Percentiles rank a stretch among this genome's conserved stretches.
These are phyloP conservation scores for Clavulina sp. DNA, from an alignment of 768 basidiomycete species.

Conservation along the genomic window DNA sequence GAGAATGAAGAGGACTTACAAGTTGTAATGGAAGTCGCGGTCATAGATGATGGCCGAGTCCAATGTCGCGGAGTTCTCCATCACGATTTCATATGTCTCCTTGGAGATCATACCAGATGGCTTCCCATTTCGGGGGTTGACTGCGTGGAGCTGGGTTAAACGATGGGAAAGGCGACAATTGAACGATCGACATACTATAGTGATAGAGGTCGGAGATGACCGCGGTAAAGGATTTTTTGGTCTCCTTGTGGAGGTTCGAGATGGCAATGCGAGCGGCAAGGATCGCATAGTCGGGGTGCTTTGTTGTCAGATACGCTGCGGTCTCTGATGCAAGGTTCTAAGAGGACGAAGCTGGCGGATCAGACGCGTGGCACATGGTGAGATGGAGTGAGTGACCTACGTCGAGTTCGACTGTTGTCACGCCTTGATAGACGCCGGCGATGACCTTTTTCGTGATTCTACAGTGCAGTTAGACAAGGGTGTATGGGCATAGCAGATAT, in stretches of 20 bases:
- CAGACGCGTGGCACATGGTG: not conserved
- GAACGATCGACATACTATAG: conserved; percentile 42
- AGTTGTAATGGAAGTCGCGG: conserved; percentile 96
- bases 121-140: conserved; percentile 88
- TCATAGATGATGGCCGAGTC: conserved; percentile 96
- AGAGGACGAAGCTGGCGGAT: not conserved
- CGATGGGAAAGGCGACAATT: not conserved
- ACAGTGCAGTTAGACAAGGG: not conserved
- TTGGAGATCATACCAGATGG: conserved; percentile 84
- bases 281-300: conserved; percentile 94
- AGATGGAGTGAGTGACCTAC: conserved; percentile 29
- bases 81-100: conserved; percentile 66
- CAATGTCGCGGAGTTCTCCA: conserved; percentile 59
- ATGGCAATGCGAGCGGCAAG: conserved; percentile 98
- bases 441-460: conserved; percentile 89
- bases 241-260: conserved; percentile 97
- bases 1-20: conserved; percentile 28
- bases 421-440: conserved; percentile 82
- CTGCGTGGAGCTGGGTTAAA: conserved; percentile 20
- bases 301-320: conserved; percentile 91
- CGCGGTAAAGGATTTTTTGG: conserved; percentile 88
- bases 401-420: conserved; percentile 94
- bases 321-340: conserved; percentile 96
- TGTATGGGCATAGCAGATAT: not conserved
- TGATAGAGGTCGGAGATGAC: conserved; percentile 82